A percentile compares a stretch with the other conserved stretches of the same genome.
Conservation (phyloP, 2,329 filamentous ascomycete species). For the Xylariomycetidae sp. region DNA sequence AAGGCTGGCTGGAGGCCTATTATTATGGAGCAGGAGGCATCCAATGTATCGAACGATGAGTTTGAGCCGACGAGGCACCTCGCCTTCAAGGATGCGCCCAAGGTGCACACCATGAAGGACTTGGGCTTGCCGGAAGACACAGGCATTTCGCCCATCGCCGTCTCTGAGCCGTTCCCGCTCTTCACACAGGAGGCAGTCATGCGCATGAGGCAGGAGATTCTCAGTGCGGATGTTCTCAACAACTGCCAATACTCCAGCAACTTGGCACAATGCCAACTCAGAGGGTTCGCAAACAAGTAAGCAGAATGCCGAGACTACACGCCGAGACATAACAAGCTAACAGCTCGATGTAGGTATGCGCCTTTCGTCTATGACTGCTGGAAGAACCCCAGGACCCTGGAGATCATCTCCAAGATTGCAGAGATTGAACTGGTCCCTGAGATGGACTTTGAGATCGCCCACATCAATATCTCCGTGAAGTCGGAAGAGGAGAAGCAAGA, state of each 20-base stretch:
- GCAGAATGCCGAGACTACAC: not conserved
- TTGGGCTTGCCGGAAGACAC: constrained; percentile 47
- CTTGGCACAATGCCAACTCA: constrained; percentile 43
- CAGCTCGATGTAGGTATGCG: constrained; percentile 44
- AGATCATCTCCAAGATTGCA: constrained; percentile 44
- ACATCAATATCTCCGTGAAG: constrained; percentile 48
- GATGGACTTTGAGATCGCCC: constrained; percentile 50
- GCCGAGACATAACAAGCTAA: no score
- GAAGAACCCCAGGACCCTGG: constrained; percentile 36
- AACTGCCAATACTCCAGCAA: constrained; percentile 55
- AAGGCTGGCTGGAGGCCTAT: constrained; percentile 20
- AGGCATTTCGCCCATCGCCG: constrained; percentile 57
- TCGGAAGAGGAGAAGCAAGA: constrained; percentile 39
- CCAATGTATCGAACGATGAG: constrained; percentile 13
- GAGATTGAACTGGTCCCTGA: constrained; percentile 48
- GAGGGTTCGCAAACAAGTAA: constrained; percentile 37
- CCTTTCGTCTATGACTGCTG: constrained; percentile 55
- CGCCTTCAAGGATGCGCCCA: constrained; percentile 41
- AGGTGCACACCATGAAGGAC: constrained; percentile 55
- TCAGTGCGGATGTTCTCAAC: constrained; percentile 48
- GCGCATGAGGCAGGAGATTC: constrained; percentile 57
- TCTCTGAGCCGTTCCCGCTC: constrained; percentile 59
- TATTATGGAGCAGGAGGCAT: constrained; percentile 12
- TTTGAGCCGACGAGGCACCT: constrained; percentile 54
- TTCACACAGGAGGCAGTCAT: constrained; percentile 56